Evolutionary conservation across 2,329 filamentous ascomycete species (phyloP).

Genomic region (Penicillium palitans): DNA sequence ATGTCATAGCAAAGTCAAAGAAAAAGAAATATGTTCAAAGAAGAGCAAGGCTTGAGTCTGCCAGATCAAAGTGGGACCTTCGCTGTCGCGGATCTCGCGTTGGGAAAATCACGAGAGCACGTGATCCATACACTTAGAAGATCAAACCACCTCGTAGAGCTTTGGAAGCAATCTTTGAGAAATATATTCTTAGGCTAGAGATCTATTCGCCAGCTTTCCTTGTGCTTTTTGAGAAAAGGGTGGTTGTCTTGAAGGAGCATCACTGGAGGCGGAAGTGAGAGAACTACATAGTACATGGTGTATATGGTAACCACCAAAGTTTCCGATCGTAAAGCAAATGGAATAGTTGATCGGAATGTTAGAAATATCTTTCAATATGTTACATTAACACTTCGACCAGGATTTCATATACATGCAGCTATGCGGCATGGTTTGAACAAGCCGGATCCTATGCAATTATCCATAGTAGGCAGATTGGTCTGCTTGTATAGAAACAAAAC

Average conservation of each 20-base stretch:
- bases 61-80: neutral
- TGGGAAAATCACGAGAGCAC: slow-evolving; percentile 22
- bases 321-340: neutral
- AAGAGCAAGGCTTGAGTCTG: neutral
- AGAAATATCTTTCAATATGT: neutral
- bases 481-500: neutral
- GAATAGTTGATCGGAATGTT: neutral
- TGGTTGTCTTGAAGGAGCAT: neutral
- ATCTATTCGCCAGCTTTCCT: neutral
- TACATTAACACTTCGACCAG: neutral
- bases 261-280: neutral
- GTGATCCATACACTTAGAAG: slow-evolving; percentile 13
- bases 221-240: neutral
- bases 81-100: slow-evolving; percentile 15
- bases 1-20: neutral
- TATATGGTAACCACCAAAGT: neutral
- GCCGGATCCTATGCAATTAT: neutral
- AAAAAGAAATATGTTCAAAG: neutral
- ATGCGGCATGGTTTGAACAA: neutral
- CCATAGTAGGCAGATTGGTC: neutral
- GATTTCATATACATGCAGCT: neutral
- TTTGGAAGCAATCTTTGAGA: neutral
- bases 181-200: neutral
- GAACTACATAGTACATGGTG: neutral
- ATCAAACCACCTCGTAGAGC: neutral